phyloP scores from a whole-genome alignment of 208 protist species.

The Leishmania arabica region DNA sequence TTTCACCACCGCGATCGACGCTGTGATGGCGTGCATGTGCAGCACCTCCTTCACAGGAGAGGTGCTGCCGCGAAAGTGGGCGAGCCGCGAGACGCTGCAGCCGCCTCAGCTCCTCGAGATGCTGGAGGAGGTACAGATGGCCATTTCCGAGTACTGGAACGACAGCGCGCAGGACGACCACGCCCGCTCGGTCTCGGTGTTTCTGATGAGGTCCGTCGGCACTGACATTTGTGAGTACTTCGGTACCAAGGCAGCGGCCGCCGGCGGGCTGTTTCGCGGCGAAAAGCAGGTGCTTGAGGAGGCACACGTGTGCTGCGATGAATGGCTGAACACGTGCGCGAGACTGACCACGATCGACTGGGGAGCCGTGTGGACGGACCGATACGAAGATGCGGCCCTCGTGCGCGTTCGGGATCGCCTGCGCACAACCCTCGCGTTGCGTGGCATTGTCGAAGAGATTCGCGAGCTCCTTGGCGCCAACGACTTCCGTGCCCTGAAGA shows the following conservation, averaged over 20 bases:
- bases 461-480: slow-evolving; percentile 57
- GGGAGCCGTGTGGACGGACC: slow-evolving; percentile 51
- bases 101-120: slow-evolving; percentile 64
- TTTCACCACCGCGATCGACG: slow-evolving; percentile 62
- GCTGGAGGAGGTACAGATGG: slow-evolving; percentile 76
- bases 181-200: slow-evolving; percentile 60
- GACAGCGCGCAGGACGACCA: slow-evolving; percentile 84
- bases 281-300: slow-evolving; percentile 60
- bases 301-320: slow-evolving; percentile 68
- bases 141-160: slow-evolving; percentile 86
- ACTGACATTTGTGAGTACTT: slow-evolving; percentile 76
- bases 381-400: slow-evolving; percentile 69
- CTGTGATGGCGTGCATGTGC: slow-evolving; percentile 79
- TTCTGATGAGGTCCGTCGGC: slow-evolving; percentile 84
- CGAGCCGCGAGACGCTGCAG: slow-evolving; percentile 41
- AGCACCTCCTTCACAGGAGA: slow-evolving; percentile 56
- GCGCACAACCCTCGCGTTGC: slow-evolving; percentile 47
- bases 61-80: slow-evolving; percentile 68
- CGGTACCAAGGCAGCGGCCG: slow-evolving; percentile 30
- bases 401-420: slow-evolving; percentile 57
- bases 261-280: slow-evolving; percentile 60
- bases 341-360: slow-evolving; percentile 88
- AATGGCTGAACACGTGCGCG: slow-evolving; percentile 74
- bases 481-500: slow-evolving; percentile 58
- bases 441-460: slow-evolving; percentile 77